These are phyloP conservation scores for Eucalyptus leucophloia DNA, from an alignment of 345 rosid species.

Conservation along the genomic window DNA sequence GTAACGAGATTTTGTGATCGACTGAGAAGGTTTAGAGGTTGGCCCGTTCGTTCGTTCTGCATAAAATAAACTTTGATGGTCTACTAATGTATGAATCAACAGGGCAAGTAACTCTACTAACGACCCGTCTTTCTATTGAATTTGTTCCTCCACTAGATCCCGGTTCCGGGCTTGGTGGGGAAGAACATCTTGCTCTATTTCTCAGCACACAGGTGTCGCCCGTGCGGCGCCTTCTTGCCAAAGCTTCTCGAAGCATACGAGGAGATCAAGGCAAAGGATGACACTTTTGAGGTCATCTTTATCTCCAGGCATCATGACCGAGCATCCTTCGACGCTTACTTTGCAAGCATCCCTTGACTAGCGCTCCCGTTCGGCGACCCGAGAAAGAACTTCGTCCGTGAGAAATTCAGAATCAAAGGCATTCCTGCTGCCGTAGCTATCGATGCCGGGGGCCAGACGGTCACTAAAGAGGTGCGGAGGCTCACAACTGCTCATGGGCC, in stretches of 20 bases:
- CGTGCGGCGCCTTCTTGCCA: slow-evolving; percentile 52
- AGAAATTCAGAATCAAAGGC: slow-evolving; percentile 39
- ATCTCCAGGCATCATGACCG: slow-evolving; percentile 52
- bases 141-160: slow-evolving; percentile 17
- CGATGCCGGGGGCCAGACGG: slow-evolving; percentile 39
- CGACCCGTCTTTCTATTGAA: not conserved
- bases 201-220: slow-evolving; percentile 69
- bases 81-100: not conserved
- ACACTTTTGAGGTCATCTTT: slow-evolving; percentile 36
- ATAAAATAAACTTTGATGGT: not conserved
- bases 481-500: slow-evolving; percentile 26
- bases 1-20: slow-evolving; percentile 47
- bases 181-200: slow-evolving; percentile 57
- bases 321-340: slow-evolving; percentile 32
- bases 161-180: slow-evolving; percentile 43
- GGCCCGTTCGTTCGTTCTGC: not conserved
- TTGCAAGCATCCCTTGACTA: slow-evolving; percentile 58
- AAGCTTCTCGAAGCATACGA: slow-evolving; percentile 46
- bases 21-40: slow-evolving; percentile 45
- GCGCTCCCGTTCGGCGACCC: slow-evolving; percentile 61
- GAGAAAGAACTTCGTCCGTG: slow-evolving; percentile 28
- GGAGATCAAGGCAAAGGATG: slow-evolving; percentile 37
- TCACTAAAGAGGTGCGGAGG: slow-evolving; percentile 29
- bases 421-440: slow-evolving; percentile 42
- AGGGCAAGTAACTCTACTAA: not conserved